These are phyloP conservation scores for Zea mays DNA, from an alignment of 176 grass and related monocot species.

Conservation along the genomic window Zm-B73-REFERENCE-NAM-5.0 NC_050101.1:162623001-162623500, in stretches of 20 bases:
- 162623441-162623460: not conserved
- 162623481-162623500: slow-evolving; percentile 90
- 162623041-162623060: not conserved
- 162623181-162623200: slow-evolving; percentile 87
- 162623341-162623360: slow-evolving; percentile 10
- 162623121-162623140: not conserved
- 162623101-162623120: slow-evolving; percentile 1
- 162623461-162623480: slow-evolving; percentile 29
- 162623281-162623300: not conserved
- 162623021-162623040: slow-evolving; percentile 14
- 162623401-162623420: slow-evolving; percentile 5
- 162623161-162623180: slow-evolving; percentile 76
- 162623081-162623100: not conserved
- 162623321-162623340: slow-evolving; percentile 6
- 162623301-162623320: slow-evolving; percentile 8
- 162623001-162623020: not conserved
- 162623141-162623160: slow-evolving; percentile 77
- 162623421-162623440: slow-evolving; percentile 19
- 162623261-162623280: slow-evolving; percentile 8
- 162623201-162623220: slow-evolving; percentile 85
- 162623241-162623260: slow-evolving; percentile 14
- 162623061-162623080: slow-evolving; percentile 4
- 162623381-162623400: not conserved
- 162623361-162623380: slow-evolving; percentile 13
- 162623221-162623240: slow-evolving; percentile 25